Base-by-base conservation (phyloP, 2,329 filamentous ascomycete genomes). In the Fusarium sp. region DNA sequence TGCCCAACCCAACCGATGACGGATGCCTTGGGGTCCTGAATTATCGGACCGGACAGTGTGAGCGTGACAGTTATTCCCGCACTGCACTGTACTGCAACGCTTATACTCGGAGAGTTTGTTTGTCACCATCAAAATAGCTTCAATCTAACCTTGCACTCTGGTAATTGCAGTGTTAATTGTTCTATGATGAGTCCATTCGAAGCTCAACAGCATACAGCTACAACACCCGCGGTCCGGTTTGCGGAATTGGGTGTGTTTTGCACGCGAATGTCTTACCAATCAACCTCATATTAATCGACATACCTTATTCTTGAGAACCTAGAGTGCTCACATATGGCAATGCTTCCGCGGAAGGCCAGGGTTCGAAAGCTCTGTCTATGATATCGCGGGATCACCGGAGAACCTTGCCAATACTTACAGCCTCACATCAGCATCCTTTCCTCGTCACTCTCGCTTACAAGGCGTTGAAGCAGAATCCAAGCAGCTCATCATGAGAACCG, bases 341-440 rank as follows among this genome's bases (percentile, higher is more conserved):
- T 52, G 24, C 24, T 17, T 20, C 31, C 33, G 26, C 49, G 43
- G 38, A 43, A 18, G 31, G 40, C 33, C 14, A 34, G 28, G 24
- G 36, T 52, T 48, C 31, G 10, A 31, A 48, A 7, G 22, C 18
- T 45, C 44, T 54, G 38, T 14, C 18, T 24, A 44, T 48, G 20
- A 34, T 42, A 65, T 22, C 39, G 42, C 36, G 60, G 53, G 24
- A 59, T 48, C 42, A 39, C 53, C 46, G 36, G n/a, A 24, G 22
- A 45, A 31, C 28, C 61, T 60, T 50, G 42, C 6, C 22, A 34
- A 51, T 28, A 36, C 28, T 20, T 24, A 31, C 40, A 33, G 55
- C 61, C 70, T 70, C 67, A 63, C 52, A 67, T 70, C 57, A 70
- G 49, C 43, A 46, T 56, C 36, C 39, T 50, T 50, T 28, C 40